Evolutionary conservation across 2,329 filamentous ascomycete genomes (phyloP).

Genomic region (Cercospora beticola): DNA sequence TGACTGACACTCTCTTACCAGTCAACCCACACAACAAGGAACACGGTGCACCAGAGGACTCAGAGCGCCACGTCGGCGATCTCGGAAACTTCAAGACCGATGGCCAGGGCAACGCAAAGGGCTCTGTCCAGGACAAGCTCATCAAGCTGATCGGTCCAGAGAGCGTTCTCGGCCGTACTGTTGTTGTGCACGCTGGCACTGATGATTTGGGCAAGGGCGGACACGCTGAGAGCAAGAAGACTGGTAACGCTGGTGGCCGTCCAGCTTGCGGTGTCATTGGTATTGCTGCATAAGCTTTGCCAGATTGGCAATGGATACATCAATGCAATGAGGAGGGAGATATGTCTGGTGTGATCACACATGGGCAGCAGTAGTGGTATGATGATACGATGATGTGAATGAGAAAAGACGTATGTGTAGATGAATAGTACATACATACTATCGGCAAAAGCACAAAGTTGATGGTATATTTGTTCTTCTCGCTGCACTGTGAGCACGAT

Average conservation of each 20-base stretch:
- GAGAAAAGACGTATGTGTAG: constrained; percentile 1
- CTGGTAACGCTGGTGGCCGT: constrained; percentile 88
- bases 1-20: constrained; percentile 41
- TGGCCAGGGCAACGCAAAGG: constrained; percentile 83
- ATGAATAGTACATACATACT: background rate
- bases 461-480: background rate
- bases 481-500: no score
- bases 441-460: background rate
- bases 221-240: constrained; percentile 96
- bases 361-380: constrained; percentile 7
- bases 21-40: constrained; percentile 95
- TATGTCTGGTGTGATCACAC: constrained; percentile 20
- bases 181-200: constrained; percentile 91
- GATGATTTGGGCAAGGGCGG: constrained; percentile 94
- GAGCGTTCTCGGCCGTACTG: constrained; percentile 91
- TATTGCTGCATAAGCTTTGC: constrained; percentile 29
- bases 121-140: constrained; percentile 73
- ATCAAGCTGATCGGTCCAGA: constrained; percentile 96
- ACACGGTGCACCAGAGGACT: constrained; percentile 83
- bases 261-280: constrained; percentile 76
- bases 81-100: constrained; percentile 97
- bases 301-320: background rate
- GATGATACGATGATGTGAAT: constrained; percentile 24
- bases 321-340: background rate
- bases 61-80: constrained; percentile 91